Conservation (phyloP, 2,329 filamentous ascomycete species). For the Apiospora pterosperma region DNA sequence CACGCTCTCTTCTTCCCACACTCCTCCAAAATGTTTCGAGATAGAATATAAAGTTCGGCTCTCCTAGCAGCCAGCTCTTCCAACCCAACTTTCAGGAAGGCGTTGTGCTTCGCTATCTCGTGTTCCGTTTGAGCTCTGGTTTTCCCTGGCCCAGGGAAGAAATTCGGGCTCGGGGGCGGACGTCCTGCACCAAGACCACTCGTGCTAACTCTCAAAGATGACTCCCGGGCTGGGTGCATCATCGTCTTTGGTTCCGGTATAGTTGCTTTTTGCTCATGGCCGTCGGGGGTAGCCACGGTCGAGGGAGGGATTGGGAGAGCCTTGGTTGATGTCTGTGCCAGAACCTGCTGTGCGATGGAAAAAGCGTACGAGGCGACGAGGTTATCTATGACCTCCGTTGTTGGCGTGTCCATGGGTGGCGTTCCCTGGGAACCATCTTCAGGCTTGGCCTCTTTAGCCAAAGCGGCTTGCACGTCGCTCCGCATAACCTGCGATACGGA, state of each 20-base stretch:
- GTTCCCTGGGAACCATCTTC: constrained; percentile 31
- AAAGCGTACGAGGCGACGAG: constrained; percentile 77
- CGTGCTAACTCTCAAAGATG: constrained; percentile 52
- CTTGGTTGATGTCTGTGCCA: constrained; percentile 70
- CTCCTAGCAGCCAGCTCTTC: constrained; percentile 80
- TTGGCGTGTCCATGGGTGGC: constrained; percentile 27
- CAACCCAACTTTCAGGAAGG: constrained; percentile 61
- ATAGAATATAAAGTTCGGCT: constrained; percentile 78
- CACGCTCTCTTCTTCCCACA: constrained; percentile 70
- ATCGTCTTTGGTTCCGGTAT: constrained; percentile 68
- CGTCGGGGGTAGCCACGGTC: constrained; percentile 42
- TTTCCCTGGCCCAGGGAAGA: constrained; percentile 47
- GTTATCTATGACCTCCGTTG: constrained; percentile 63
- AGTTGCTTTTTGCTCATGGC: constrained; percentile 56
- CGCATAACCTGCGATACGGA: constrained; percentile 76
- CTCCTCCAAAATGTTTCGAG: constrained; percentile 74
- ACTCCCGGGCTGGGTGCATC: constrained; percentile 64
- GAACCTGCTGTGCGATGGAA: constrained; percentile 70
- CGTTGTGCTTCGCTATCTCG: constrained; percentile 37
- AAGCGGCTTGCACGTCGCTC: constrained; percentile 68
- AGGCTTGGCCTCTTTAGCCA: constrained; percentile 38
- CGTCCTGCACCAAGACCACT: constrained; percentile 24
- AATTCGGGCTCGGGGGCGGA: constrained; percentile 45
- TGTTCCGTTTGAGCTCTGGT: constrained; percentile 29
- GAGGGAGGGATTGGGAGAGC: constrained; percentile 64